Conservation (phyloP, 2,329 filamentous ascomycete genomes). For the Lachnellula subtilissima region DNA sequence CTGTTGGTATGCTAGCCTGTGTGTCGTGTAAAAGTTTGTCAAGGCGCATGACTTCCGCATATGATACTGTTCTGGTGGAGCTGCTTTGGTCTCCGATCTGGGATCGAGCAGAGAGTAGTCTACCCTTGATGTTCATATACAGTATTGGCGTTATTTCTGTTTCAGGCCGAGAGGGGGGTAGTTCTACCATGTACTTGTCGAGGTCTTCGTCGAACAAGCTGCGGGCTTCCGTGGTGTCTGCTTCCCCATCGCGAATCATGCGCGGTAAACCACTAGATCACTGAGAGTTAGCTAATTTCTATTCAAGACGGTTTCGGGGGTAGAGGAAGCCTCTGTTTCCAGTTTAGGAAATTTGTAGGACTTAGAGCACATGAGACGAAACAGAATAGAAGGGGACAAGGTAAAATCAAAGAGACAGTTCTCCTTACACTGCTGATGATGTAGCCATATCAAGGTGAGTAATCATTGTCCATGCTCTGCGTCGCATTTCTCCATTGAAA, state of each 20-base stretch:
- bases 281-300: no score
- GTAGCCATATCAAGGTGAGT: slow-evolving; percentile 58
- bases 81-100: slow-evolving; percentile 46
- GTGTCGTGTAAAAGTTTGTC: slow-evolving; percentile 40
- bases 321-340: no score
- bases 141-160: slow-evolving; percentile 54
- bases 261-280: slow-evolving; percentile 48
- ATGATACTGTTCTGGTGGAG: slow-evolving; percentile 41
- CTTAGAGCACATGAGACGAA: no score
- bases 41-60: slow-evolving; percentile 45
- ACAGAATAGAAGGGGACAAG: no score
- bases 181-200: slow-evolving; percentile 44
- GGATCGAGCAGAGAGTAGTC: slow-evolving; percentile 44
- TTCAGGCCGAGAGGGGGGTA: slow-evolving; percentile 51
- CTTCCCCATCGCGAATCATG: slow-evolving; percentile 59
- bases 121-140: slow-evolving; percentile 47
- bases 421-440: slow-evolving; percentile 50
- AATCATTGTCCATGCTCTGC: slow-evolving; percentile 50
- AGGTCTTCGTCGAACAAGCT: slow-evolving; percentile 64
- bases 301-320: no score
- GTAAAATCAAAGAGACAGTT: no score
- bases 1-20: slow-evolving; percentile 42
- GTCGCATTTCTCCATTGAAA: slow-evolving; percentile 57
- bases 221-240: slow-evolving; percentile 54
- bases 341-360: no score